Percentiles rank a stretch among this genome's conserved stretches.
Conservation (phyloP, 164 flowering plant genomes). For the Stephania cephalantha region DNA sequence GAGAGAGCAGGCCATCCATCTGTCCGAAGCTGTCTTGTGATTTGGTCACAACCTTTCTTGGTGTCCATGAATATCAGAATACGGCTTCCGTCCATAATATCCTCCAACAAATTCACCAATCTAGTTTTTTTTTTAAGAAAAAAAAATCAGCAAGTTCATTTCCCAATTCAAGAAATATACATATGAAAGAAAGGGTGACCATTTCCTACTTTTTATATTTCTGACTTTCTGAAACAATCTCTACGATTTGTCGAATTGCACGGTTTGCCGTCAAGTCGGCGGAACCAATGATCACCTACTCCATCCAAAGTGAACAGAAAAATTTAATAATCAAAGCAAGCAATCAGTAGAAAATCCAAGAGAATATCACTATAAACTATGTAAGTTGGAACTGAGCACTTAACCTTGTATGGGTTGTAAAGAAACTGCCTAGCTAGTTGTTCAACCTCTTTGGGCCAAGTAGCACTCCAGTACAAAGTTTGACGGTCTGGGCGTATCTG, state of each 20-base stretch:
- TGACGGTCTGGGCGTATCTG: conserved; percentile 99
- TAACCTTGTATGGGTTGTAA: conserved; percentile 88
- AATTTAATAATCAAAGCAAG: not conserved
- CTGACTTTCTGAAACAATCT: conserved; percentile 85
- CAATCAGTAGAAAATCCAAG: not conserved
- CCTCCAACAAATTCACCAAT: conserved; percentile 86
- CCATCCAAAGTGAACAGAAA: not conserved
- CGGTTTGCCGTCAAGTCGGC: conserved; percentile 92
- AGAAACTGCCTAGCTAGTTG: conserved; percentile 69
- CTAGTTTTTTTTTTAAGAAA: conserved; percentile 26
- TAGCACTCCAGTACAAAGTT: conserved; percentile 97
- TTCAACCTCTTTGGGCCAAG: conserved; percentile 99
- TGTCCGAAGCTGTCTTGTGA: conserved; percentile 94
- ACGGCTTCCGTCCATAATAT: conserved; percentile 98
- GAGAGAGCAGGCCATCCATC: conserved; percentile 99
- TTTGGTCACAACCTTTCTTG: conserved; percentile 97
- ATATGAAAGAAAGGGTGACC: not conserved
- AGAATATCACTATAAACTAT: not conserved
- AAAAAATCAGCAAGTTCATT: not conserved
- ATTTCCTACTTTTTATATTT: conserved; percentile 77
- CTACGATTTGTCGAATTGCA: conserved; percentile 86
- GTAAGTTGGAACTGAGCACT: conserved; percentile 2
- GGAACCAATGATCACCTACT: conserved; percentile 90
- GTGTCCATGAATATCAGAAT: conserved; percentile 96
- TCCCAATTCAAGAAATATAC: not conserved